phyloP scores from a whole-genome alignment of 2,329 filamentous ascomycete genomes.

The Tolypocladium amazonense region DNA sequence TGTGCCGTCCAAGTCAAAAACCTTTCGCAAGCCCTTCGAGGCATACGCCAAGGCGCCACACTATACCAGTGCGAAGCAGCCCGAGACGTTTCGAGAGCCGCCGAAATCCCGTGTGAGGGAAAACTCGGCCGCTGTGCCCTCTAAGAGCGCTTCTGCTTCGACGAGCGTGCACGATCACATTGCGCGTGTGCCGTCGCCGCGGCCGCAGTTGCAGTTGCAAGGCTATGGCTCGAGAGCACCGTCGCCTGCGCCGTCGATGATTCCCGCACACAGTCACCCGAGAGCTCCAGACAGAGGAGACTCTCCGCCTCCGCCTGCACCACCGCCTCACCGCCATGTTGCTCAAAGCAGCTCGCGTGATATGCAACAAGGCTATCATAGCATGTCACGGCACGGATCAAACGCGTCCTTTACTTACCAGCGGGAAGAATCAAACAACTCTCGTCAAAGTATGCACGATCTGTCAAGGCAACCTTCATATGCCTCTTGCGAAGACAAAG shows the following conservation, averaged over 20 bases:
- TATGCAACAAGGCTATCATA: constrained; percentile 2
- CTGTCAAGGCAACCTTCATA: constrained; percentile 28
- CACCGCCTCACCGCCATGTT: constrained; percentile 70
- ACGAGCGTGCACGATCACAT: constrained; percentile 9
- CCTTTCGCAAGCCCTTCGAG: constrained; percentile 57
- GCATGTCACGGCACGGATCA: constrained; percentile 22
- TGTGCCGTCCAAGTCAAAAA: constrained; percentile 48
- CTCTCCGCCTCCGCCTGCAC: constrained; percentile 69
- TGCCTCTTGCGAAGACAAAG: constrained; percentile 27
- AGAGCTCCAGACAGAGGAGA: constrained; percentile 28
- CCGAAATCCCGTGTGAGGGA: constrained; percentile 16
- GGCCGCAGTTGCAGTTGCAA: constrained; percentile 5
- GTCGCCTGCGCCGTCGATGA: constrained; percentile 12
- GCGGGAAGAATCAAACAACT: constrained; percentile 23
- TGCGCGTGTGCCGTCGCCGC: constrained; percentile 8
- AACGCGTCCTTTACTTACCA: constrained; percentile 22
- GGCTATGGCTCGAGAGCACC: constrained; percentile 21
- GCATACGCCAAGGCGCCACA: constrained; percentile 57
- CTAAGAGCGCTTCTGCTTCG: constrained; percentile 15
- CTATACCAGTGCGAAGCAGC: constrained; percentile 52
- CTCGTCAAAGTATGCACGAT: constrained; percentile 16
- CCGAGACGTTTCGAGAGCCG: constrained; percentile 42
- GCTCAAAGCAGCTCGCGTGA: constrained; percentile 13
- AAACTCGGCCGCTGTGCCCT: constrained; percentile 17
- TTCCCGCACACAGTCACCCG: constrained; percentile 12